Conservation (phyloP, 148 eudicot species). For the Rhododendron molle region DNA sequence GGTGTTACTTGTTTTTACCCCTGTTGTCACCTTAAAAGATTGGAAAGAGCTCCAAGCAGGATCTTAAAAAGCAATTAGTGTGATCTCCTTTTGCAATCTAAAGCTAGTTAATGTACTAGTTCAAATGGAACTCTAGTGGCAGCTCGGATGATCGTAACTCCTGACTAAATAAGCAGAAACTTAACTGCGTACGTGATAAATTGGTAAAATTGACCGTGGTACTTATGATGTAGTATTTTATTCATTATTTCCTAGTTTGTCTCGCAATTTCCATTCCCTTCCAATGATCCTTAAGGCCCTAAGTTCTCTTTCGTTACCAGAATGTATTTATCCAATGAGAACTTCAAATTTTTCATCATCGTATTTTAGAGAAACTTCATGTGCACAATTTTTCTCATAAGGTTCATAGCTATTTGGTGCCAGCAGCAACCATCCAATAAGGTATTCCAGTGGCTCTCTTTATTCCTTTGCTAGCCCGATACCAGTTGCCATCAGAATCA, state of each 20-base stretch:
- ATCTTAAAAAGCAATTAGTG: not conserved
- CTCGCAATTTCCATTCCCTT: not conserved
- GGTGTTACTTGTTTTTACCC: not conserved
- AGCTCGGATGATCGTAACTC: not conserved
- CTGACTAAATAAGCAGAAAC: not conserved
- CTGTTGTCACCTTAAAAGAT: not conserved
- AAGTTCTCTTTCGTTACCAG: not conserved
- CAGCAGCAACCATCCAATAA: not conserved
- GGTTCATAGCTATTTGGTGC: not conserved
- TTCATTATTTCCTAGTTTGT: not conserved
- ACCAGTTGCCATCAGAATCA: constrained; percentile 61
- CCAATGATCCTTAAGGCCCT: not conserved
- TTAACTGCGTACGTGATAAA: not conserved
- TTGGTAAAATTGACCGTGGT: not conserved
- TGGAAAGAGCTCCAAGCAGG: not conserved
- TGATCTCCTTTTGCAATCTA: not conserved
- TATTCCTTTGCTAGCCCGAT: constrained; percentile 57
- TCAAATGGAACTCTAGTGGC: not conserved
- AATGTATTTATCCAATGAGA: not conserved
- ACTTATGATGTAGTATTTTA: not conserved
- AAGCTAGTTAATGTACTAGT: not conserved
- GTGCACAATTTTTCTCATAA: not conserved
- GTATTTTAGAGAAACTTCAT: not conserved
- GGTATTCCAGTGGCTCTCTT: not conserved
- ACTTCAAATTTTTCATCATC: not conserved